Evolutionary conservation across 306 rosid species (phyloP), one percentile per base, ranked within the genome.

Genomic region (Lupinus albus): DNA sequence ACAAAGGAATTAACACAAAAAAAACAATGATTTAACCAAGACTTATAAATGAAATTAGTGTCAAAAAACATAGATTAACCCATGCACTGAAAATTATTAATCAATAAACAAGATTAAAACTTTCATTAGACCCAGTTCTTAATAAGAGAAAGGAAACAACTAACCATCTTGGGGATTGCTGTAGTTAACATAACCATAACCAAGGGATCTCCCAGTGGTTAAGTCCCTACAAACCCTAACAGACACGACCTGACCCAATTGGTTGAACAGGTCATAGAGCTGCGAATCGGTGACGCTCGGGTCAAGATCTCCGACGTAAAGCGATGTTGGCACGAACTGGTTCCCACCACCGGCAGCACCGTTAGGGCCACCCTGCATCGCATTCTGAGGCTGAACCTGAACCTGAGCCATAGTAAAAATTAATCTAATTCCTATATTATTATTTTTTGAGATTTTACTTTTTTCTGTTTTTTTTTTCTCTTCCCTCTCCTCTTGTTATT

Each of bases 171-270:
- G 90, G 0, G 96, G 86, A 65, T 68, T 83, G 85, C 81, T 85
- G 45, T 63, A 93, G 78, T 93, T 93, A 82, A 93, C 99, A 39
- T 93, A 93, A 15, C 97, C 99, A 8, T 93, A 93, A 54, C 99
- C 99, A 48, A 93, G 97, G 38, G 99, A 93, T 80, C 99, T 83
- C 20, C 97, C 81, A 18, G 76, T 82, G 45, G 87, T 70, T 86
- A 93, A 79, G 55, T 93, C 99, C 87, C 97, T 86, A 82, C 99
- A 93, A 82, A 93, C 92, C 94, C 99, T 83, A 79, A 93, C 99
- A 46, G 97, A 90, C 56, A 85, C 90, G 11, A 93, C 97, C 86
- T 90, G 97, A 25, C 97, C 97, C 79, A 91, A 75, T 79, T 90
- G 97, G 75, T 75, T 88, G 68, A 93, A 93, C 72, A 93, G 51